Base-by-base conservation (phyloP, 148 eudicot species). In the Silene uniflora region DNA sequence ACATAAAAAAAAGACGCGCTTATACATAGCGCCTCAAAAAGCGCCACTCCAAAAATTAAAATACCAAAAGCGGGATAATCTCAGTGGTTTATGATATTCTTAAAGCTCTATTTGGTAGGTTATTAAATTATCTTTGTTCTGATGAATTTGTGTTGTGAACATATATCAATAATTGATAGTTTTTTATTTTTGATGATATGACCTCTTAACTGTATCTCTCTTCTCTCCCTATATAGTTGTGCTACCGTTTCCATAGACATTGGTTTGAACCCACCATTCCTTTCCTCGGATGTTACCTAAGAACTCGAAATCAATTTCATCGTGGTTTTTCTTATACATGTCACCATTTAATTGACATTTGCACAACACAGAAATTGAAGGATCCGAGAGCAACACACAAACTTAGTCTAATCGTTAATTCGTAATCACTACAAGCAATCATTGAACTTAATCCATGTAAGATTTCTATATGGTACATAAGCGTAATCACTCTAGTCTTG, bases 331-430 rank as follows among this genome's bases (percentile, higher is more conserved):
- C 84, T 88, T 91, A 77, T 83, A 88, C 81, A 77, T 87, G 81
- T 93, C 97, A 54, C 86, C 93, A 83, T 93, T n/a, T n/a, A n/a
- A n/a, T 93, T 17, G 98, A 93, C 93, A 91, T 93, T 97, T 93
- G 85, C 71, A 75, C 78, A 18, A 59, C 59, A 55, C 47, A 67
- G n/a, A 73, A 11, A 56, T 18, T 21, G 7, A 23, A 29, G 4
- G n/a, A n/a, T n/a, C n/a, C n/a, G 19, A 18, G 3, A 35, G 67
- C 29, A 78, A 22, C 60, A 54, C 6, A 47, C 72, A 69, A 11
- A n/a, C 9, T 66, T 14, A 77, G 32, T 12, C 17, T 11, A 11
- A 10, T 10, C 1, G 5, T 22, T 19, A 18, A 35, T 23, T 18
- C 10, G 24, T 6, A 7, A 25, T 23, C 27, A 62, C 65, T 23